phyloP scores from a whole-genome alignment of 208 protist genomes.

The Spongospora subterranea region DNA sequence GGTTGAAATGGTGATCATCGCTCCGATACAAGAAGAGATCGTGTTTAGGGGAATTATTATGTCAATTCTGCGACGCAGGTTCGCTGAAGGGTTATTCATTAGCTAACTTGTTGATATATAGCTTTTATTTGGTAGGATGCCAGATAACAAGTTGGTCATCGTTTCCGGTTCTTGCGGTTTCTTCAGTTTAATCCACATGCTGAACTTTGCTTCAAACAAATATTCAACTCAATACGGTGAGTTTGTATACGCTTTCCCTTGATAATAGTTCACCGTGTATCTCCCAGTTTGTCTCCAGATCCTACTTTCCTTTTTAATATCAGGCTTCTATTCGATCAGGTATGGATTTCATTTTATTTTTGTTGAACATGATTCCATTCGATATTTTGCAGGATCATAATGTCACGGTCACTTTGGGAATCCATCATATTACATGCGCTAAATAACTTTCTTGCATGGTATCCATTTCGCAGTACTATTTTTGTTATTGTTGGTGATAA shows the following conservation, averaged over 20 bases:
- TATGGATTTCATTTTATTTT: not conserved
- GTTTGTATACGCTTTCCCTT: not conserved
- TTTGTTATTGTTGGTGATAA: not conserved
- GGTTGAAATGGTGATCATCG: not conserved
- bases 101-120: not conserved
- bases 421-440: not conserved
- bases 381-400: not conserved
- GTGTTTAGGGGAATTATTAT: not conserved
- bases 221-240: conserved; percentile 25
- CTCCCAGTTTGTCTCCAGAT: conserved; percentile 15
- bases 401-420: not conserved
- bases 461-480: not conserved
- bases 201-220: not conserved
- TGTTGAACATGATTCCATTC: not conserved
- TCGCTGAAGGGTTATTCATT: not conserved
- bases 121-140: not conserved
- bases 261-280: not conserved
- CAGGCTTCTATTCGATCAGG: conserved; percentile 5
- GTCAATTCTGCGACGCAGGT: not conserved
- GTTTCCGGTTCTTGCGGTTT: not conserved
- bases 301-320: not conserved
- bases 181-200: conserved; percentile 15
- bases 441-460: conserved; percentile 28
- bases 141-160: not conserved
- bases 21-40: conserved; percentile 31